phyloP scores from a whole-genome alignment of 2,329 filamentous ascomycete genomes.

The Talaromyces sp. region DNA sequence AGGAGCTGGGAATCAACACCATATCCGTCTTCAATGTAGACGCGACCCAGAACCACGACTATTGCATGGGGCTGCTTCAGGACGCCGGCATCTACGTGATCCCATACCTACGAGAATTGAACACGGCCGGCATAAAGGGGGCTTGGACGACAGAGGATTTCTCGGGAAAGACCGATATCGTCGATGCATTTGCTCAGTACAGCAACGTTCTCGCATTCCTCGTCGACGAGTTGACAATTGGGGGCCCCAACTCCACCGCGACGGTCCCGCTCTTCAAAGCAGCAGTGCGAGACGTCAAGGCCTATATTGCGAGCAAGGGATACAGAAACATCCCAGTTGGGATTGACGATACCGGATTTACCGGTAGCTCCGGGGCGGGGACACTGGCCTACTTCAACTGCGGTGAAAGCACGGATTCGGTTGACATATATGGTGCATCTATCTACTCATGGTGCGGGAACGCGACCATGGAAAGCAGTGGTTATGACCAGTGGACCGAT shows the following conservation, averaged over 20 bases:
- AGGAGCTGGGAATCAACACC: constrained; percentile 76
- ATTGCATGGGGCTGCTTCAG: constrained; percentile 76
- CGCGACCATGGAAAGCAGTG: too few relatives aligned
- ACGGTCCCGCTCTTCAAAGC: constrained; percentile 59
- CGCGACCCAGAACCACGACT: constrained; percentile 67
- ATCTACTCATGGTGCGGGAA: too few relatives aligned
- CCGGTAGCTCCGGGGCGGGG: constrained; percentile 40
- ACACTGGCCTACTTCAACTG: constrained; percentile 5
- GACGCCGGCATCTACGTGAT: constrained; percentile 89
- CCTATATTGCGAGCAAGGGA: constrained; percentile 73
- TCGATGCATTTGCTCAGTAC: constrained; percentile 75
- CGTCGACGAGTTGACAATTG: constrained; percentile 89
- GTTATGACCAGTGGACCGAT: too few relatives aligned
- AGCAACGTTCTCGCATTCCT: constrained; percentile 93
- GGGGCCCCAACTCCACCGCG: constrained; percentile 68
- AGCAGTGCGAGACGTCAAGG: constrained; percentile 59
- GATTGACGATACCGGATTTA: constrained; percentile 71
- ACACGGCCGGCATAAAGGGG: constrained; percentile 31
- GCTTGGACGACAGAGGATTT: constrained; percentile 57
- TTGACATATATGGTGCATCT: constrained; percentile 50
- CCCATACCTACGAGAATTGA: constrained; percentile 60
- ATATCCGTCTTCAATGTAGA: constrained; percentile 92
- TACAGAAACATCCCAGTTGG: constrained; percentile 55
- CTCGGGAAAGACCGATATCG: constrained; percentile 53
- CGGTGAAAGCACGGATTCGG: constrained; percentile 48